Evolutionary conservation across 1,139 yeast genomes (phyloP), one percentile per base, ranked within the genome.

Genomic region (Sugiyamaella japonica): DNA sequence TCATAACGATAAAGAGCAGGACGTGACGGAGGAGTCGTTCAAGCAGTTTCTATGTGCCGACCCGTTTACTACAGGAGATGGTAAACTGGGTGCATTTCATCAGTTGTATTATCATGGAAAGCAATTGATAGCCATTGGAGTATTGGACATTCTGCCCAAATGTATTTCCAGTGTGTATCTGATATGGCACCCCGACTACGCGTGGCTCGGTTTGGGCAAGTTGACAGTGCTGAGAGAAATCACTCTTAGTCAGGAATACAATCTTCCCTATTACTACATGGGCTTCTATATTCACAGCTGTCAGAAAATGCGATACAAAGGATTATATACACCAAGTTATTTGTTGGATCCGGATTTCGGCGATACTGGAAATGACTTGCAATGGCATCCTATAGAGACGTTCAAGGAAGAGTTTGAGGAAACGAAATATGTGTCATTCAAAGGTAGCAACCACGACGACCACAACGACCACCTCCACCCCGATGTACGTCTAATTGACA

Each of bases 141-240:
- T 90, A 0, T 67, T 87, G 28, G 98, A 91, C 68, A 73, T 90
- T 34, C 68, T 91, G 38, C 96, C 96, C 0, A 70, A 81, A 15
- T 86, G 91, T 0, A 70, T 91, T 0, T 89, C 96, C 0, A 85
- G 96, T 0, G 93, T 91, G 0, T 91, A 90, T 66, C 86, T 90
- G 64, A 82, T 90, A 15, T 89, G 95, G 89, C 95, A 90, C 66
- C 95, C 96, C 0, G 91, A 83, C 57, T 85, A 77, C 67, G 83
- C 85, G 1, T 76, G 81, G 55, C 72, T 85, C 59, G 85, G 90
- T 0, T 70, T 90, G 39, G 98, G 98, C 0, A 87, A 89, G 31
- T 68, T 90, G 1, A 83, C 91, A 55, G 95, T 89, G 0, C 64
- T 89, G 32, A 71, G 88, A 39, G 98, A 91, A 64, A 73, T 89